These are phyloP conservation scores for Neoarthrinium moseri DNA, from an alignment of 2,329 filamentous ascomycete species.

Conservation along the genomic window DNA sequence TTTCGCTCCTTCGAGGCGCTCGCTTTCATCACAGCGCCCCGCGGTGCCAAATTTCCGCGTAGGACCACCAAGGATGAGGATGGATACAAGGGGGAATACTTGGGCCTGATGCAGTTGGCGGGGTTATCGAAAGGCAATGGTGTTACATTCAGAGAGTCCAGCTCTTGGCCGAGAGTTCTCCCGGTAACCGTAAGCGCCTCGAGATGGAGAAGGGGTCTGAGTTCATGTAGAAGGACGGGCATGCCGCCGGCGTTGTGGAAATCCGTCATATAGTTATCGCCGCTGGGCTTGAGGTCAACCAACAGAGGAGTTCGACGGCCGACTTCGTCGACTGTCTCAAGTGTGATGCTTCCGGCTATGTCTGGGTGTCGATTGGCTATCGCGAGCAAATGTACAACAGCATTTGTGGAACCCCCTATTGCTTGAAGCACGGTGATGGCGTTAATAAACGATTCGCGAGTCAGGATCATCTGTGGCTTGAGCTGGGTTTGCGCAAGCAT, in stretches of 20 bases:
- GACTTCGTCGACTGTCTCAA: conserved; percentile 78
- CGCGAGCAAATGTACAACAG: conserved; percentile 81
- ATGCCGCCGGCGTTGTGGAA: conserved; percentile 88
- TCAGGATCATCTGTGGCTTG: conserved; percentile 68
- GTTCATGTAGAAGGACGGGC: conserved; percentile 73
- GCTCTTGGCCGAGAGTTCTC: conserved; percentile 76
- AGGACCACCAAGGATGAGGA: conserved; percentile 81
- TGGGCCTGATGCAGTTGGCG: conserved; percentile 59
- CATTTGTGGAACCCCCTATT: conserved; percentile 82
- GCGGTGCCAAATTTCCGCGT: conserved; percentile 78
- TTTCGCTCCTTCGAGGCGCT: conserved; percentile 77
- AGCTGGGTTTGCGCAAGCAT: conserved; percentile 65
- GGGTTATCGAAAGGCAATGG: conserved; percentile 30
- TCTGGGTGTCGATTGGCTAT: conserved; percentile 73
- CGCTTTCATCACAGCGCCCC: conserved; percentile 85
- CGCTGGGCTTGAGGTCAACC: conserved; percentile 82
- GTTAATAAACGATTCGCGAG: conserved; percentile 76
- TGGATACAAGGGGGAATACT: conserved; percentile 65
- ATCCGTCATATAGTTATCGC: conserved; percentile 86
- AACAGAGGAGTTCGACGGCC: conserved; percentile 77
- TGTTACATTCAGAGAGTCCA: conserved; percentile 67
- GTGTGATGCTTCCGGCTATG: conserved; percentile 61
- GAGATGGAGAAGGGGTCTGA: conserved; percentile 76
- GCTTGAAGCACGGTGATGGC: conserved; percentile 85
- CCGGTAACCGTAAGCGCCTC: conserved; percentile 80